These are phyloP conservation scores for Phalaenopsis equestris DNA, from an alignment of 106 monocot species.

Conservation along the genomic window DNA sequence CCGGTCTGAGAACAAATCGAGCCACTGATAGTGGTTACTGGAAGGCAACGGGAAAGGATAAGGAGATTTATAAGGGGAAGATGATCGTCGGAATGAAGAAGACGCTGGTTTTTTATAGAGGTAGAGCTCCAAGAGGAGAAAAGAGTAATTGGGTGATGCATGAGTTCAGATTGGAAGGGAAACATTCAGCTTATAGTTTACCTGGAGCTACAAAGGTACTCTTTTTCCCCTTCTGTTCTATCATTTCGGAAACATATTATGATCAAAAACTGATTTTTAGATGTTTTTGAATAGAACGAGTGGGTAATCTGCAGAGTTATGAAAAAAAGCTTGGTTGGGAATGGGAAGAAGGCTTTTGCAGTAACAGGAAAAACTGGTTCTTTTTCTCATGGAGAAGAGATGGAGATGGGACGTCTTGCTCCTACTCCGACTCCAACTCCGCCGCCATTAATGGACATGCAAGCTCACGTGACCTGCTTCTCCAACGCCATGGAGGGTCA, in stretches of 20 bases:
- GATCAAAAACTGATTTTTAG: background rate
- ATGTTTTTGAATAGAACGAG: conserved; percentile 17
- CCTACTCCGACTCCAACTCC: background rate
- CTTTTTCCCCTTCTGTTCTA: background rate
- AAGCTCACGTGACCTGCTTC: conserved; percentile 59
- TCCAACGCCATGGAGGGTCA: conserved; percentile 31
- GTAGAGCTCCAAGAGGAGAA: conserved; percentile 58
- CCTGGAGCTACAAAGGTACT: conserved; percentile 28
- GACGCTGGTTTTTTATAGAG: conserved; percentile 76
- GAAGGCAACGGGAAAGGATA: conserved; percentile 80
- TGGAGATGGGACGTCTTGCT: background rate
- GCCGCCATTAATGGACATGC: conserved; percentile 27
- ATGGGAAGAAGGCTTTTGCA: conserved; percentile 12
- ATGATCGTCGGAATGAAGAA: conserved; percentile 67
- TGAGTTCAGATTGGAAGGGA: conserved; percentile 60
- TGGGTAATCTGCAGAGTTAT: conserved; percentile 42
- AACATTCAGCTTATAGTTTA: conserved; percentile 17
- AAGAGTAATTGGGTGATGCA: conserved; percentile 79
- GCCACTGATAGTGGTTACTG: conserved; percentile 60
- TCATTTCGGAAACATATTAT: background rate
- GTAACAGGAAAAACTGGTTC: background rate
- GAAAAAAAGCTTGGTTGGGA: conserved; percentile 14
- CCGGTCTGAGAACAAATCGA: conserved; percentile 58
- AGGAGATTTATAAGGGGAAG: conserved; percentile 35
- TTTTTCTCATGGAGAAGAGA: background rate